Conservation (phyloP, 163 green algal genomes). For the Prototheca cutis region DNA sequence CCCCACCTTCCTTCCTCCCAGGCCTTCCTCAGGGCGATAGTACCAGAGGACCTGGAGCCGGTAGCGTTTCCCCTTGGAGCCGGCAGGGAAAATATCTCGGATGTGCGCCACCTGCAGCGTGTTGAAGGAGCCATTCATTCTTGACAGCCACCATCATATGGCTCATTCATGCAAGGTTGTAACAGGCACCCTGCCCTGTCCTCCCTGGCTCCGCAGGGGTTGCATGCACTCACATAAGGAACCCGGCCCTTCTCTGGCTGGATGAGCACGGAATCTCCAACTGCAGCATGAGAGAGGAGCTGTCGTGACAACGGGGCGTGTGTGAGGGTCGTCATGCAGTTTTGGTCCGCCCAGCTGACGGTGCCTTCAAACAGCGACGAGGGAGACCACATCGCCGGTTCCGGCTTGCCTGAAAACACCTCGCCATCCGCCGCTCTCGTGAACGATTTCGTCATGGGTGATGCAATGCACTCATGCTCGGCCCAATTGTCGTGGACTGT, state of each 20-base stretch:
- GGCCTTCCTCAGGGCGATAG: slow-evolving; percentile 6
- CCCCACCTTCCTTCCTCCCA: slow-evolving; percentile 3
- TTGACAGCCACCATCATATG: too few species aligned
- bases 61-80: background rate
- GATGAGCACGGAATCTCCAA: background rate
- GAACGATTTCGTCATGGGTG: background rate
- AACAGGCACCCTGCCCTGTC: too few species aligned
- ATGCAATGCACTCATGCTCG: background rate
- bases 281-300: too few species aligned
- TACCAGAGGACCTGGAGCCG: slow-evolving; percentile 1
- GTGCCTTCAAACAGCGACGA: background rate
- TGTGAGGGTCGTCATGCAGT: background rate
- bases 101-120: background rate
- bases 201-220: background rate
- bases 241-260: background rate
- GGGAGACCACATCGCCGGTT: too few species aligned
- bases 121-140: background rate
- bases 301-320: background rate
- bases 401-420: background rate
- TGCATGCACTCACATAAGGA: background rate
- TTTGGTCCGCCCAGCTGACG: too few species aligned
- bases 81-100: background rate
- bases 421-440: background rate
- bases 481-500: too few species aligned
- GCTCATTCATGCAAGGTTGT: too few species aligned